A percentile compares a stretch with the other conserved stretches of the same genome.
phyloP scores from a whole-genome alignment of 257 asterid genomes.

The Misopates orontium region DNA sequence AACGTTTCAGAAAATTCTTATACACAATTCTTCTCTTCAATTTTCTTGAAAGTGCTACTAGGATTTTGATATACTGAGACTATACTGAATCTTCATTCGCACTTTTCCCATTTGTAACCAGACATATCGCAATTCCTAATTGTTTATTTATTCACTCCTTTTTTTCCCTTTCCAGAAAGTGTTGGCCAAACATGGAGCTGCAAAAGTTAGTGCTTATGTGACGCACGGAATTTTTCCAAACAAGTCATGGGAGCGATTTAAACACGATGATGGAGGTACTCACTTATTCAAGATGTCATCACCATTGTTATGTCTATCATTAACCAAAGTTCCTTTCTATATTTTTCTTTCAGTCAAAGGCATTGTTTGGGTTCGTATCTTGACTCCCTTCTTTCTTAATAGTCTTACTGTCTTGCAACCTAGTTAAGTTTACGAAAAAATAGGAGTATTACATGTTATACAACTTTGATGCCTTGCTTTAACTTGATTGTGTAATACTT shows the following conservation, averaged over 20 bases:
- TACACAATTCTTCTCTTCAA: too few relatives aligned
- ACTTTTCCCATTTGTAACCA: too few relatives aligned
- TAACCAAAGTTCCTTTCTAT: neutral
- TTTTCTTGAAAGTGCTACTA: too few relatives aligned
- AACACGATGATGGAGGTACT: conserved; percentile 75
- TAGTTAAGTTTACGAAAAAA: too few relatives aligned
- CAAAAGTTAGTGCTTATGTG: conserved; percentile 86
- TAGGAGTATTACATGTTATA: too few relatives aligned
- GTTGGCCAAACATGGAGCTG: conserved; percentile 92
- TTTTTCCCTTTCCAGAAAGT: conserved; percentile 59
- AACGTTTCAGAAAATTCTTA: too few relatives aligned
- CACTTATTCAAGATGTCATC: conserved; percentile 14
- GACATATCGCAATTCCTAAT: too few relatives aligned
- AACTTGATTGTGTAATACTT: too few relatives aligned
- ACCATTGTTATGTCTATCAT: conserved; percentile 12
- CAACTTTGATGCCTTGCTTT: too few relatives aligned
- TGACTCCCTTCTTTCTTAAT: neutral
- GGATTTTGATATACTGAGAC: too few relatives aligned
- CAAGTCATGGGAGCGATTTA: conserved; percentile 84
- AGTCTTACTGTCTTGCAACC: neutral
- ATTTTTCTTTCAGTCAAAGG: neutral
- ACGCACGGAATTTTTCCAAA: conserved; percentile 97
- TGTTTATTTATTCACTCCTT: neutral
- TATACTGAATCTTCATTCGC: too few relatives aligned
- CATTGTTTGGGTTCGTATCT: too few relatives aligned